phyloP scores from a whole-genome alignment of 139 green algal genomes.

The Chlorella ohadii region DNA sequence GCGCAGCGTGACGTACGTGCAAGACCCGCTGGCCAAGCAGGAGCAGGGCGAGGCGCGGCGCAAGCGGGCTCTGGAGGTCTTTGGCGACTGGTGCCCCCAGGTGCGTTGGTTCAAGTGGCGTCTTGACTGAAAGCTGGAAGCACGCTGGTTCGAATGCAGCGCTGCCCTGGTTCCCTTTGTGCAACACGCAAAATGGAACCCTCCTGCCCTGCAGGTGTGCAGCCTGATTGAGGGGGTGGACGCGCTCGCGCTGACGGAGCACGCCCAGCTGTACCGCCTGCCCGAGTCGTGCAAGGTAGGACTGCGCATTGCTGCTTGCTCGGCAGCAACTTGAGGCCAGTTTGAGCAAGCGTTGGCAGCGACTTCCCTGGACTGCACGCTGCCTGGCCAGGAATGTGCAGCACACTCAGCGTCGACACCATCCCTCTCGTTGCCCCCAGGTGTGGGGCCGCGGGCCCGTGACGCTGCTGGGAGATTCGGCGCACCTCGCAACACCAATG shows the following conservation, averaged over 20 bases:
- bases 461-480: conserved; percentile 36
- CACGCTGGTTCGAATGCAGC: too few relatives aligned
- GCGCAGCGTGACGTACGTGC: too few relatives aligned
- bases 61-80: background rate
- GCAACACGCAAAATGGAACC: too few relatives aligned
- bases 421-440: background rate
- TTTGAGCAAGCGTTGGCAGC: too few relatives aligned
- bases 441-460: conserved; percentile 18
- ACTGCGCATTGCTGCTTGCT: too few relatives aligned
- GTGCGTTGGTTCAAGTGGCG: background rate
- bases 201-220: background rate
- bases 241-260: conserved; percentile 19
- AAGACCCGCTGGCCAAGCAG: too few relatives aligned
- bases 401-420: too few relatives aligned
- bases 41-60: conserved; percentile 10
- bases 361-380: too few relatives aligned
- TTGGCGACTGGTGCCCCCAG: background rate
- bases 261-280: conserved; percentile 7
- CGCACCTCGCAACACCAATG: conserved; percentile 13
- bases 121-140: too few relatives aligned
- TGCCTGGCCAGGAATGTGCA: too few relatives aligned
- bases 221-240: conserved; percentile 5
- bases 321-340: too few relatives aligned
- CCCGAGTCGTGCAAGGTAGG: background rate
- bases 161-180: too few relatives aligned